phyloP scores from a whole-genome alignment of 129 eudicot species.

The Flaveria ramosissima region DNA sequence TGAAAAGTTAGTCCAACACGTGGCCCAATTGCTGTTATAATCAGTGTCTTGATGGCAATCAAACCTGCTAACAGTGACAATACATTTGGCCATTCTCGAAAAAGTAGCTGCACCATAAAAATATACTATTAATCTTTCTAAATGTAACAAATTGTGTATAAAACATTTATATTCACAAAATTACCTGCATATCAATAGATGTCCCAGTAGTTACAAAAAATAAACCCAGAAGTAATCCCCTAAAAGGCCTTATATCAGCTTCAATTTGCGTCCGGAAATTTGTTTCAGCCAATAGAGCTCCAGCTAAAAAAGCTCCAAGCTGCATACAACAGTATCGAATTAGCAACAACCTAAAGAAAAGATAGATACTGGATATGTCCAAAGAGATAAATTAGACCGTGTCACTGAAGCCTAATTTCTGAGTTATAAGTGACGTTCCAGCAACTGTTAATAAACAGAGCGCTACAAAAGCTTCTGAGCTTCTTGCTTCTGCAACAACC shows the following conservation, averaged over 20 bases:
- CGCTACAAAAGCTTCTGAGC: slow-evolving; percentile 98
- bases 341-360: slow-evolving; percentile 16
- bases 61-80: slow-evolving; percentile 84
- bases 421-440: slow-evolving; percentile 96
- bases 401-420: slow-evolving; percentile 97
- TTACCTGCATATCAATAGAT: slow-evolving; percentile 89
- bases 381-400: slow-evolving; percentile 54
- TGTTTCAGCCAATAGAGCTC: slow-evolving; percentile 93
- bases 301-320: slow-evolving; percentile 99
- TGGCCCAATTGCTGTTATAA: slow-evolving; percentile 96
- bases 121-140: background rate
- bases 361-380: background rate
- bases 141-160: background rate
- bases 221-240: slow-evolving; percentile 95
- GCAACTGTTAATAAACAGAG: slow-evolving; percentile 97
- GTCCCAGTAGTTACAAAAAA: slow-evolving; percentile 98
- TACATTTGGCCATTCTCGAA: slow-evolving; percentile 98
- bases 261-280: slow-evolving; percentile 95
- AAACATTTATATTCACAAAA: background rate
- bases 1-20: slow-evolving; percentile 86
- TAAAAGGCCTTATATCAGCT: slow-evolving; percentile 97
- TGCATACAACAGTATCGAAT: slow-evolving; percentile 38
- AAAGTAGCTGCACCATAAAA: slow-evolving; percentile 65
- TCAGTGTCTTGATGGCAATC: slow-evolving; percentile 82
- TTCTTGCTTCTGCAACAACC: slow-evolving; percentile 98